These are phyloP conservation scores for Micractinium conductrix DNA, from an alignment of 139 green algal species.

Conservation along the genomic window DNA sequence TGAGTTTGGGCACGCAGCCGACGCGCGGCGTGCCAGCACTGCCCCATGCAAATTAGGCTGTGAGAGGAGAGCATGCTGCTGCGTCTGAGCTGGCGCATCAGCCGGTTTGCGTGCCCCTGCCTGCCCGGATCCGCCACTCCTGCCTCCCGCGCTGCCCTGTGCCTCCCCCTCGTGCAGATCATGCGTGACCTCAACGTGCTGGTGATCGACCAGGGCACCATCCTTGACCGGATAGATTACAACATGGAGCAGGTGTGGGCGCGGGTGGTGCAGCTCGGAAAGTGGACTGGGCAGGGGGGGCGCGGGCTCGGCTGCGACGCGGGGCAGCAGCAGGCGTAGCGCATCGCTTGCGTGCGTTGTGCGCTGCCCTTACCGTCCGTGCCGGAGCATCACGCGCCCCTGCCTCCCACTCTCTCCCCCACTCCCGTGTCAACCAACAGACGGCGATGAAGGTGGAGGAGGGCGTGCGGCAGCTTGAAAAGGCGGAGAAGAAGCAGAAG, in stretches of 20 bases:
- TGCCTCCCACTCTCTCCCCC: not conserved
- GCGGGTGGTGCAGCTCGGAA: too few species aligned
- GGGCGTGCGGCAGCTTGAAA: conserved; percentile 87
- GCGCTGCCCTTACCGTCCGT: not conserved
- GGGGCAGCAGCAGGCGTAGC: too few species aligned
- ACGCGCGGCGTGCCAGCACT: too few species aligned
- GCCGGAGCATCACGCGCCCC: too few species aligned
- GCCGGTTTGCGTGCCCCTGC: too few species aligned
- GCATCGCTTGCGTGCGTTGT: too few species aligned
- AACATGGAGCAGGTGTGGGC: conserved; percentile 80
- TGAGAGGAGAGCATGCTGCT: not conserved
- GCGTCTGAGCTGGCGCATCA: too few species aligned
- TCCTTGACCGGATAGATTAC: conserved; percentile 97
- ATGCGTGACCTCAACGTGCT: conserved; percentile 96
- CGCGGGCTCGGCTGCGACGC: too few species aligned
- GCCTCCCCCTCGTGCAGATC: conserved; percentile 65
- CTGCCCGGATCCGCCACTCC: too few species aligned
- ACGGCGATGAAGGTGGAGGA: conserved; percentile 78
- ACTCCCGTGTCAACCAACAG: conserved; percentile 23
- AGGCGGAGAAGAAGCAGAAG: conserved; percentile 93
- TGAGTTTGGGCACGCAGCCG: too few species aligned
- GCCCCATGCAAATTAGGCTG: not conserved
- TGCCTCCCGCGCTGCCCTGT: not conserved
- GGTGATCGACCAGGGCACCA: conserved; percentile 98
- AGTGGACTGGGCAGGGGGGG: too few species aligned